Percentiles rank a stretch among this genome's conserved stretches.
These are phyloP conservation scores for Neocallimastix lanati DNA, from an alignment of 192 early-diverging fungal species.

Conservation along the genomic window DNA sequence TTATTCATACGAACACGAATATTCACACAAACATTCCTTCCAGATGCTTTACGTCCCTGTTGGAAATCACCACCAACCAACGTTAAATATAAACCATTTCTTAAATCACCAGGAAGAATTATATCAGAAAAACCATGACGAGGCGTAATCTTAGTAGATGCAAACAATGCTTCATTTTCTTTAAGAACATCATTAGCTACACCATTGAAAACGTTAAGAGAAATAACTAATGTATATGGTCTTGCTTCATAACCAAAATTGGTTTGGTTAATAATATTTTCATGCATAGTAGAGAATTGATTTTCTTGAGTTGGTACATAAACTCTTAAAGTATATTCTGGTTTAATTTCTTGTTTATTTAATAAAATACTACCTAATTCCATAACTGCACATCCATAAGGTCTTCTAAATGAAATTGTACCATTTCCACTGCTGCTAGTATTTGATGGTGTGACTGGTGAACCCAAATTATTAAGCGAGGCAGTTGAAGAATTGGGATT, in stretches of 20 bases:
- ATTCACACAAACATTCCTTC: conserved; percentile 39
- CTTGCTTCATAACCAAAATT: conserved; percentile 18
- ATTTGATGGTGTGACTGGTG: neutral
- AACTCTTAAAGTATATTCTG: conserved; percentile 29
- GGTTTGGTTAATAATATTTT: conserved; percentile 29
- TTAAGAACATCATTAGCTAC: conserved; percentile 15
- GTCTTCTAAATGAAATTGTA: conserved; percentile 18
- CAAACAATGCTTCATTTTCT: conserved; percentile 15
- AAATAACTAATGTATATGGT: conserved; percentile 21
- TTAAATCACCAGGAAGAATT: conserved; percentile 22
- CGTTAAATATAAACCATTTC: conserved; percentile 43
- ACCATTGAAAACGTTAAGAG: conserved; percentile 21
- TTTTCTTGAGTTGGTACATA: conserved; percentile 25
- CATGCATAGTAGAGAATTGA: conserved; percentile 23
- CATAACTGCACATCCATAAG: conserved; percentile 44
- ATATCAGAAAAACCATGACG: conserved; percentile 41
- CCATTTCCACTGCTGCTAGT: neutral
- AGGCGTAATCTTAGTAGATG: conserved; percentile 20
- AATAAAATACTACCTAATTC: conserved; percentile 21
- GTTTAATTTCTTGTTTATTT: conserved; percentile 6
- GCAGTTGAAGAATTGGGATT: neutral
- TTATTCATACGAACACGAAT: conserved; percentile 31
- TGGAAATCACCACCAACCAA: conserved; percentile 35
- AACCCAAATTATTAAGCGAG: neutral
- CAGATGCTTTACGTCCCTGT: conserved; percentile 12